Base-by-base conservation (phyloP, 2,329 filamentous ascomycete species). In the Beauveria brongniartii region DNA sequence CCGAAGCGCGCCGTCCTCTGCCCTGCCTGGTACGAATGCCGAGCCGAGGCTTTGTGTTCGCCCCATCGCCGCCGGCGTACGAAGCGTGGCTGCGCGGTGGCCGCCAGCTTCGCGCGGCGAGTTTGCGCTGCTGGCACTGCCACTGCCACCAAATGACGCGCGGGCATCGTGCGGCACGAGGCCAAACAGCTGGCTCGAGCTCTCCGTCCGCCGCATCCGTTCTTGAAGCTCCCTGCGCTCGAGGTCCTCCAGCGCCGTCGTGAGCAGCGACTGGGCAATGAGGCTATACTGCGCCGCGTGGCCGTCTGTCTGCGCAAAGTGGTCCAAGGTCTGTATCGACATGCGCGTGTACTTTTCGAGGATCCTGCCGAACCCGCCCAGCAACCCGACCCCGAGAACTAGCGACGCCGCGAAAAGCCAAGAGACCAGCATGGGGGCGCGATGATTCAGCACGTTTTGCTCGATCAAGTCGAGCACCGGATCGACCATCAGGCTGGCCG, bases 371-470 rank as follows among this genome's bases (percentile, higher is more conserved):
- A 82, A 83, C 0, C 77, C 77, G 1, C 79, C 80, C 0, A 83
- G 71, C 0, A 82, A 74, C 0, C 80, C 80, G 1, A 82, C 71
- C 0, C 80, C 80, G 0, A 82, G 73, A 0, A 82, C 80, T 0
- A 83, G 73, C 0, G 80, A 81, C 1, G 79, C 75, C 0, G 80
- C 79, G 63, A 83, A 83, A 0, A 82, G 67, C 80, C 80, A 83
- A 0, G 80, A 81, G 3, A 82, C 78, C 24, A 82, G 70, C 18
- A 82, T 67, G 0, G 80, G 80, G 26, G 79, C 76, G 9, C 76
- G 73, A 0, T 75, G 73, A n/a, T 76, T 73, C n/a, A 81, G 65
- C 7, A 73, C 61, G 0, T 74, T 72, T 10, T 71, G 71, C 50
- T 78, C 70, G 2, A 81, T 75, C 4, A 81, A 68, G 37, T 77